These are phyloP conservation scores for Cercospora brassicicola DNA, from an alignment of 2,329 filamentous ascomycete species.

Conservation along the genomic window DNA sequence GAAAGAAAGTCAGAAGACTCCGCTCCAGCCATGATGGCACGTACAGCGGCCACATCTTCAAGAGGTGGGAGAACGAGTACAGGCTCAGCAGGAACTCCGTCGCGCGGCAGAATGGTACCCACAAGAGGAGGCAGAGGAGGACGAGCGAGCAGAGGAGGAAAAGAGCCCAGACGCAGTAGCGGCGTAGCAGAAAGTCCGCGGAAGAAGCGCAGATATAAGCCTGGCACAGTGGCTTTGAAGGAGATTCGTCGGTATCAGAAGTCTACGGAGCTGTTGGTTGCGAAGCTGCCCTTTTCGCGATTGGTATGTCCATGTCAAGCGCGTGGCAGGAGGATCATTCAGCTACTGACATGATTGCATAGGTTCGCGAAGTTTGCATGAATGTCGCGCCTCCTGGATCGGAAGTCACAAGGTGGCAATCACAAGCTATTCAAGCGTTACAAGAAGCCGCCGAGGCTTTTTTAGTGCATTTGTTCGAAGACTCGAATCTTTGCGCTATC, in stretches of 20 bases:
- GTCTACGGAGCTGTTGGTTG: conserved; percentile 91
- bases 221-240: conserved; percentile 88
- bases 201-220: conserved; percentile 45
- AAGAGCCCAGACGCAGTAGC: conserved; percentile 26
- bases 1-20: too few species aligned
- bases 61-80: conserved; percentile 14
- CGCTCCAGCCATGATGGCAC: conserved; percentile 9
- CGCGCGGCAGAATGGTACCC: conserved; percentile 11
- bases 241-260: conserved; percentile 99
- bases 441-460: conserved; percentile 99
- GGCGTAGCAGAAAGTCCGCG: conserved; percentile 24
- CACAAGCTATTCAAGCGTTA: conserved; percentile 91
- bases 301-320: conserved; percentile 55
- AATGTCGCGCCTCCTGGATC: conserved; percentile 75
- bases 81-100: conserved; percentile 10
- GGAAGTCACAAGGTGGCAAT: conserved; percentile 88
- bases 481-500: conserved; percentile 97
- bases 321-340: too few species aligned
- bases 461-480: conserved; percentile 96
- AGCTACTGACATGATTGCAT: neutral
- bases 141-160: conserved; percentile 29
- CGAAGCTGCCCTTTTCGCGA: conserved; percentile 97
- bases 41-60: conserved; percentile 14
- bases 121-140: conserved; percentile 32
- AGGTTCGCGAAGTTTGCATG: conserved; percentile 87